phyloP scores from a whole-genome alignment of 495 filamentous ascomycete species.

The Penicillium nucicola region DNA sequence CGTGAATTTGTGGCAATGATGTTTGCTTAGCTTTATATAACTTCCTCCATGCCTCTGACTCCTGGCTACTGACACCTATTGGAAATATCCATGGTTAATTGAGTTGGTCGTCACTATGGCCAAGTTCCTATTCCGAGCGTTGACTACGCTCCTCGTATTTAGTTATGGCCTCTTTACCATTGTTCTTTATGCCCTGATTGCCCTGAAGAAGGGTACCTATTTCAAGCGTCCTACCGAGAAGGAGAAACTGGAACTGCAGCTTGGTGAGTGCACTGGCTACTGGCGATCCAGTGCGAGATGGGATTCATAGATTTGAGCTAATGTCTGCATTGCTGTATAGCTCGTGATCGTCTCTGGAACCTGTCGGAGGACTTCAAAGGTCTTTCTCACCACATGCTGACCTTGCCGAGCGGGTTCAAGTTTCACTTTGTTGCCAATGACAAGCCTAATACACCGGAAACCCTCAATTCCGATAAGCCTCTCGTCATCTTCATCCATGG shows the following conservation, averaged over 20 bases:
- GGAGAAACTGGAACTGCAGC: slow-evolving; percentile 34
- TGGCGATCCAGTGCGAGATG: not conserved
- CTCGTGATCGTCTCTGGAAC: slow-evolving; percentile 46
- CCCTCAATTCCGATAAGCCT: slow-evolving; percentile 29
- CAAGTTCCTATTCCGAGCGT: slow-evolving; percentile 9
- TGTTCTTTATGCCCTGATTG: slow-evolving; percentile 22
- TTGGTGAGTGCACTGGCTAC: slow-evolving; percentile 25
- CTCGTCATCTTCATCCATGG: slow-evolving; percentile 57
- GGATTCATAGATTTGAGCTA: not conserved
- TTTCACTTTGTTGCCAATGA: slow-evolving; percentile 53
- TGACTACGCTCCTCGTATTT: slow-evolving; percentile 19
- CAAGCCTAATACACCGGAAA: slow-evolving; percentile 11
- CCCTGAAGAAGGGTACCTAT: slow-evolving; percentile 25
- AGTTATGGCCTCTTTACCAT: slow-evolving; percentile 38
- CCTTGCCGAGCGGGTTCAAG: slow-evolving; percentile 44
- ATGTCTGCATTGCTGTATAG: slow-evolving; percentile 14
- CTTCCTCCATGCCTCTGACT: not conserved
- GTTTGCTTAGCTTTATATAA: not conserved
- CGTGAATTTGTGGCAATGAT: too few species aligned
- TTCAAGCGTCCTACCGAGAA: slow-evolving; percentile 36
- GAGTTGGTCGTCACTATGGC: slow-evolving; percentile 23
- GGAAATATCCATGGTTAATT: not conserved
- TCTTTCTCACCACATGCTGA: slow-evolving; percentile 46
- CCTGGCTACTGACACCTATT: too few species aligned
- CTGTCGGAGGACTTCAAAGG: slow-evolving; percentile 35